A percentile compares a stretch with the other conserved stretches of the same genome.
phyloP scores from a whole-genome alignment of 2,329 filamentous ascomycete genomes.

The Periglandula ipomoeae region DNA sequence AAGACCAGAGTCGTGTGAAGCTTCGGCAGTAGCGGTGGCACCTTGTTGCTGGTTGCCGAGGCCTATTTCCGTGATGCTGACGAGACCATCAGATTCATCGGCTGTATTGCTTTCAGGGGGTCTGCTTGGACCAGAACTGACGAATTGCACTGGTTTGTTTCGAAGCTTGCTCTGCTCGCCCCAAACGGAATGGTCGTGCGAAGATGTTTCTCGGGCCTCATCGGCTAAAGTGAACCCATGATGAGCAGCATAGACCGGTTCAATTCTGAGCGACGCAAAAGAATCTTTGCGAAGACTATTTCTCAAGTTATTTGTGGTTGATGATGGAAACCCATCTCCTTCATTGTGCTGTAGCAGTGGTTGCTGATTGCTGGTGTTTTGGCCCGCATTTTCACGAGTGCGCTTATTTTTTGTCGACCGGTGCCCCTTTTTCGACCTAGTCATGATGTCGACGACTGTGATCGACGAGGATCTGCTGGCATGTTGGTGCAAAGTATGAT shows the following conservation, averaged over 20 bases:
- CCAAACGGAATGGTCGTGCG: constrained; percentile 33
- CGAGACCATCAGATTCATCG: too few relatives aligned
- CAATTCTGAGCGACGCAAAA: too few relatives aligned
- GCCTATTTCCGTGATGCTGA: too few relatives aligned
- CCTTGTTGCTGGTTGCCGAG: background rate
- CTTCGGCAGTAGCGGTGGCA: background rate
- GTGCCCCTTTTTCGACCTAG: background rate
- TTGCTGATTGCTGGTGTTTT: background rate
- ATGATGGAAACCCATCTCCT: background rate
- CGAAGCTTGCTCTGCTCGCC: constrained; percentile 33
- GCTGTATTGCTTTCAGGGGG: constrained; percentile 28
- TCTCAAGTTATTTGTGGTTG: background rate
- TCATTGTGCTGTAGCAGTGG: background rate
- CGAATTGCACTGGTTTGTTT: constrained; percentile 39
- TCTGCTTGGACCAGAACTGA: constrained; percentile 43
- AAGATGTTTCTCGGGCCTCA: constrained; percentile 40
- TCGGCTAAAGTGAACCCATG: constrained; percentile 28
- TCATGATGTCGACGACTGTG: background rate
- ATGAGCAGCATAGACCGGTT: too few relatives aligned
- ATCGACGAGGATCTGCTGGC: too few relatives aligned
- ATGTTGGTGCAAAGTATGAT: background rate
- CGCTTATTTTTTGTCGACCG: background rate
- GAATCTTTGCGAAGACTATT: too few relatives aligned
- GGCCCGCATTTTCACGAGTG: background rate
- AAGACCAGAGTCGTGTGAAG: constrained; percentile 21